A percentile compares a stretch with the other conserved stretches of the same genome.
phyloP scores from a whole-genome alignment of 2,329 filamentous ascomycete genomes.

The Scedosporium dehoogii region DNA sequence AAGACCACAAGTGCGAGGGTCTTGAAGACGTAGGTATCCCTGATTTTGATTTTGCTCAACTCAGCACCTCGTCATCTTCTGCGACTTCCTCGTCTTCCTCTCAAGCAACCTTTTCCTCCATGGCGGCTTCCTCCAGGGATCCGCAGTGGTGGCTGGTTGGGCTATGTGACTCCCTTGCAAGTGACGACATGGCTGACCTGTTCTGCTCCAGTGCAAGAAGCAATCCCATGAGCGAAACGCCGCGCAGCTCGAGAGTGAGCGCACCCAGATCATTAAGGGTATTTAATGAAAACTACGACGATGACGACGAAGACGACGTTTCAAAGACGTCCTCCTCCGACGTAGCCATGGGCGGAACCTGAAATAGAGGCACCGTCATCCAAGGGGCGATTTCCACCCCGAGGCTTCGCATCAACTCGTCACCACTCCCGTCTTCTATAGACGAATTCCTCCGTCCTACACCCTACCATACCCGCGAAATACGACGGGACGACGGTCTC shows the following conservation, averaged over 20 bases:
- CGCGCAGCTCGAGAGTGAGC: slow-evolving; percentile 81
- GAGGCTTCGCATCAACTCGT: neutral
- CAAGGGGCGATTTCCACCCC: neutral
- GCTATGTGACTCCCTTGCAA: slow-evolving; percentile 22
- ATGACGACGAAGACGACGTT: slow-evolving; percentile 3
- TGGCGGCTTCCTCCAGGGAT: slow-evolving; percentile 16
- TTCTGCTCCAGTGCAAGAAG: slow-evolving; percentile 67
- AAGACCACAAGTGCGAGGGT: slow-evolving; percentile 87
- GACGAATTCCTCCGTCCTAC: neutral
- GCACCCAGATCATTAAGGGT: slow-evolving; percentile 88
- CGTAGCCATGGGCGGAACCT: neutral
- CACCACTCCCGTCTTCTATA: neutral
- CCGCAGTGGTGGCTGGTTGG: slow-evolving; percentile 29
- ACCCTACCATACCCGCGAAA: neutral
- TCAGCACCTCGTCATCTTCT: neutral
- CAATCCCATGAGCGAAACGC: slow-evolving; percentile 92
- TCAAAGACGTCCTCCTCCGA: neutral
- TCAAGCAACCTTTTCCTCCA: neutral
- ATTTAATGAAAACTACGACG: slow-evolving; percentile 42
- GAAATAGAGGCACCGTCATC: neutral
- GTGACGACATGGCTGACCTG: slow-evolving; percentile 26
- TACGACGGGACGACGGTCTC: neutral
- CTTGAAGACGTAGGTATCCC: slow-evolving; percentile 66
- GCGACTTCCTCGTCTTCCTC: slow-evolving; percentile 12
- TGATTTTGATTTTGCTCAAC: slow-evolving; percentile 3